A percentile compares a stretch with the other conserved stretches of the same genome.
phyloP scores from a whole-genome alignment of 139 green algal species.

The Chlorella sp. region DNA sequence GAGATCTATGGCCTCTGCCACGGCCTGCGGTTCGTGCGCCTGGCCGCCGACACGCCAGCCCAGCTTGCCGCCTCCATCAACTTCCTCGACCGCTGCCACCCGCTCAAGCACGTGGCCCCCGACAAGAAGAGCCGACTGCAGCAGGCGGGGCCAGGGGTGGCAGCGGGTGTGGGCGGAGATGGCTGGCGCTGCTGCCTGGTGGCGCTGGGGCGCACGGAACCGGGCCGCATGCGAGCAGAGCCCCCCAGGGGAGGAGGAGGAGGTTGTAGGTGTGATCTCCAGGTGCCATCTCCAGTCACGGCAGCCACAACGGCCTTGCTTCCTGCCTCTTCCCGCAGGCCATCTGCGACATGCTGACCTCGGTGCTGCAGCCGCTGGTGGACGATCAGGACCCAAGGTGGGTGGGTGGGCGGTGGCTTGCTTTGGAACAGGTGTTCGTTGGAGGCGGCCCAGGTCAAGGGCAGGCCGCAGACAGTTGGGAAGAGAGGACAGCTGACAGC shows the following conservation, averaged over 20 bases:
- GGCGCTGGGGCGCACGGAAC: too few species aligned
- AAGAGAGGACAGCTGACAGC: too few species aligned
- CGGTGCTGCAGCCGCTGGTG: conserved; percentile 65
- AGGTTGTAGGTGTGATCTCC: too few species aligned
- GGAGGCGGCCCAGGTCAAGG: not conserved
- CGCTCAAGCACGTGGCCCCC: conserved; percentile 65
- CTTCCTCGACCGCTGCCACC: conserved; percentile 68
- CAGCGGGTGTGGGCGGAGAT: not conserved
- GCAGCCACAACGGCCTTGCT: too few species aligned
- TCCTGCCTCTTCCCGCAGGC: conserved; percentile 30
- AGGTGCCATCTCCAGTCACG: too few species aligned
- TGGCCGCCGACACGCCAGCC: conserved; percentile 40
- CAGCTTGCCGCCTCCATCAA: conserved; percentile 41
- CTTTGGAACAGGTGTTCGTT: not conserved
- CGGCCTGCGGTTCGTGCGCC: conserved; percentile 48
- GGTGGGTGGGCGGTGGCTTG: not conserved
- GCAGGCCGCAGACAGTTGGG: too few species aligned
- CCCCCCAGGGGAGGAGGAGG: too few species aligned
- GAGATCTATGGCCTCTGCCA: conserved; percentile 39
- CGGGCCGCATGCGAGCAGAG: too few species aligned
- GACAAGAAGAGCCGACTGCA: conserved; percentile 86
- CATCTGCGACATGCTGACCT: conserved; percentile 77
- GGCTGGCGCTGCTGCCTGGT: not conserved
- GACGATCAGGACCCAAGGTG: conserved; percentile 25
- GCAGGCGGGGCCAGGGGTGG: too few species aligned